Percentiles rank a stretch among this genome's conserved stretches.
These are phyloP conservation scores for Pontederia paniculata DNA, from an alignment of 176 grass and related monocot genomes.

Conservation along the genomic window DNA sequence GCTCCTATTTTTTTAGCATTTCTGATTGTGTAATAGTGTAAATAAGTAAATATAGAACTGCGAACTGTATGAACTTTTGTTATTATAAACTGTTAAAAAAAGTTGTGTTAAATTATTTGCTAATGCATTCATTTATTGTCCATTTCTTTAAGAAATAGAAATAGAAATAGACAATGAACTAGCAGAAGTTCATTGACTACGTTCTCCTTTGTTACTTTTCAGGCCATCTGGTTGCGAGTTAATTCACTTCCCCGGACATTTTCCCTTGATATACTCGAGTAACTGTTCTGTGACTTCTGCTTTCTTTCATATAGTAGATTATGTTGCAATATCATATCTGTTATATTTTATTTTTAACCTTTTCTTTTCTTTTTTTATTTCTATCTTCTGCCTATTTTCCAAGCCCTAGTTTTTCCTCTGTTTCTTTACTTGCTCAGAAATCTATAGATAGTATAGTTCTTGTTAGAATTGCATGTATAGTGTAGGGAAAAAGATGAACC, in stretches of 20 bases:
- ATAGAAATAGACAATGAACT: too few species aligned
- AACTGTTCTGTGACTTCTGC: constrained; percentile 36
- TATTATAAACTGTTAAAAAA: too few species aligned
- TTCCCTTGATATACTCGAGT: constrained; percentile 97
- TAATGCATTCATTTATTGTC: too few species aligned
- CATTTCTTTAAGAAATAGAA: too few species aligned
- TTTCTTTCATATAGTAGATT: constrained; percentile 6
- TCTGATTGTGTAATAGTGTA: too few species aligned
- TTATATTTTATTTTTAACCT: neutral
- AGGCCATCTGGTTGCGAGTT: constrained; percentile 77
- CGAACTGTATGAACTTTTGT: too few species aligned
- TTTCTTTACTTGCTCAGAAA: neutral
- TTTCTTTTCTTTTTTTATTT: neutral
- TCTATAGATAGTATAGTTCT: too few species aligned
- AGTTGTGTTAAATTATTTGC: too few species aligned
- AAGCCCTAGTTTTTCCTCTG: neutral
- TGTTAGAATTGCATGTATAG: too few species aligned
- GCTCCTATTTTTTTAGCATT: too few species aligned
- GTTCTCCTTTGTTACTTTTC: constrained; percentile 15
- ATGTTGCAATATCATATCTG: neutral
- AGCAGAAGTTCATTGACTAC: constrained; percentile 6
- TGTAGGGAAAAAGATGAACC: too few species aligned
- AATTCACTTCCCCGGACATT: constrained; percentile 78
- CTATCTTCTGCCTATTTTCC: neutral
- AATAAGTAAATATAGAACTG: too few species aligned